Conservation (phyloP, 345 rosid species). For the Hibiscus trionum region DNA sequence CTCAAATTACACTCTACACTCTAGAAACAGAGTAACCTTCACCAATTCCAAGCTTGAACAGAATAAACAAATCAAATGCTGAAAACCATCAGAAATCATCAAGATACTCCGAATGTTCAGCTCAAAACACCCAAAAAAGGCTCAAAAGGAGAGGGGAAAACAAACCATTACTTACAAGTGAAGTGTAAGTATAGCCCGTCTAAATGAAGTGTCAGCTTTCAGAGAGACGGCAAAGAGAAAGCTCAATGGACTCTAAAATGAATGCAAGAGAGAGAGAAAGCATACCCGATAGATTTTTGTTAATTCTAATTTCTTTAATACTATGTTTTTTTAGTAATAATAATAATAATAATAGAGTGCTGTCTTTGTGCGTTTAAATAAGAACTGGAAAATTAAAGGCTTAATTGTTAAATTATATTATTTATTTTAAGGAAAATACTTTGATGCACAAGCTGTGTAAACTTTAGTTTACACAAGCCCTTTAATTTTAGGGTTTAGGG, state of each 20-base stretch:
- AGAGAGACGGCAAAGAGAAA: slow-evolving; percentile 29
- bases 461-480: no score
- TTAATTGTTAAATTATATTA: no score
- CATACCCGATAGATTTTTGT: not conserved
- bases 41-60: slow-evolving; percentile 19
- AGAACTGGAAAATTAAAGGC: not conserved
- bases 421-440: no score
- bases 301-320: no score
- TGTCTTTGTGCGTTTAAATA: not conserved
- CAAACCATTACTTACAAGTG: slow-evolving; percentile 30
- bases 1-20: not conserved
- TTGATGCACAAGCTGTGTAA: no score
- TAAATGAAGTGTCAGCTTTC: slow-evolving; percentile 20
- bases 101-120: not conserved
- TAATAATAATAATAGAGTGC: not conserved
- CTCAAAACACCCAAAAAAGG: not conserved
- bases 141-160: not conserved
- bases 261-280: not conserved
- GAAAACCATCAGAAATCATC: not conserved
- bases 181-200: slow-evolving; percentile 6
- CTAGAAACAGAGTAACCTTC: not conserved
- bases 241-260: slow-evolving; percentile 29
- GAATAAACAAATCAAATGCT: slow-evolving; percentile 16
- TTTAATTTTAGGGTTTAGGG: no score
- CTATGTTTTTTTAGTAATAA: no score